Evolutionary conservation across 257 asterid genomes (phyloP).

Genomic region (Solanum piurae): DNA sequence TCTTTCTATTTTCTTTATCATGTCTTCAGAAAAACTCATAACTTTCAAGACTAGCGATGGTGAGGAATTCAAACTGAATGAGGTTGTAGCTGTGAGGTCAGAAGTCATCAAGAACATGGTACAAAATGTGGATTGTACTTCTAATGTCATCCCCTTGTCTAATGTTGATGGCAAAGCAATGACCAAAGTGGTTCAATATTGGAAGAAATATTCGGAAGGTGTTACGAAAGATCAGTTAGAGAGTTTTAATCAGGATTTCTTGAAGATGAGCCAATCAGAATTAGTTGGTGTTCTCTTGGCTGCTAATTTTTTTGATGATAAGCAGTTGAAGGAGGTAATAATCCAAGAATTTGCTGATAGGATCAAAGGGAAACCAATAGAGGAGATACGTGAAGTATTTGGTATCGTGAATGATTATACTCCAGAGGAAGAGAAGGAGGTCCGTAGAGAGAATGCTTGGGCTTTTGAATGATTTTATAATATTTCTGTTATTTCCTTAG

Average conservation of each 20-base stretch:
- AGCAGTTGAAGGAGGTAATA: not conserved
- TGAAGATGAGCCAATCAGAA: no score
- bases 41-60: not conserved
- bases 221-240: not conserved
- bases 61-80: not conserved
- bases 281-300: not conserved
- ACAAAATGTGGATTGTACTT: not conserved
- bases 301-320: not conserved
- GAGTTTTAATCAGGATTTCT: not conserved
- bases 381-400: not conserved
- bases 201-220: not conserved
- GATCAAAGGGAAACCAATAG: not conserved
- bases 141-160: not conserved
- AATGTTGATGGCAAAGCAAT: not conserved
- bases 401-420: not conserved
- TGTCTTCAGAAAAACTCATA: not conserved
- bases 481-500: no score
- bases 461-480: no score
- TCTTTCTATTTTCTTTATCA: not conserved
- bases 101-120: not conserved
- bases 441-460: no score
- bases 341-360: not conserved
- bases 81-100: not conserved
- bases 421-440: not conserved
- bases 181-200: not conserved